Evolutionary conservation across 805 yeast genomes (phyloP).

Genomic region (Yarrowia osloensis): DNA sequence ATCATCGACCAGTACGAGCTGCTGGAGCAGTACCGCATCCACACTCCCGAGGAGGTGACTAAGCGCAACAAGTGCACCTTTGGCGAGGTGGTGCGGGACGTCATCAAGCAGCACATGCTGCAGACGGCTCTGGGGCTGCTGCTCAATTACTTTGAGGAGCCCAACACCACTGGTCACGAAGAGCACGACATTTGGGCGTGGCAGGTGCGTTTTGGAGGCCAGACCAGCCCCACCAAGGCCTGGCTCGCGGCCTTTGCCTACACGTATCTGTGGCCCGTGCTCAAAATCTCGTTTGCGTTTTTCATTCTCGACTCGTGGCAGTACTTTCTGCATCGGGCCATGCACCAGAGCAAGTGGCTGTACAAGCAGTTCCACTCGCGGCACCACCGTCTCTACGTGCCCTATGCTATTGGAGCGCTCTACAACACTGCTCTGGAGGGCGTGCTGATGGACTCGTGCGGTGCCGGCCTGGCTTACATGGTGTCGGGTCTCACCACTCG

Average conservation of each 20-base stretch:
- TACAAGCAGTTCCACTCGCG: conserved; percentile 88
- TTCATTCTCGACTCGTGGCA: conserved; percentile 92
- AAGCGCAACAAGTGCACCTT: conserved; percentile 74
- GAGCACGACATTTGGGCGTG: conserved; percentile 48
- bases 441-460: conserved; percentile 83
- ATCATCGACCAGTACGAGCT: conserved; percentile 70
- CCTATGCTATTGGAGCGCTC: conserved; percentile 94
- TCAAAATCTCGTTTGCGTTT: conserved; percentile 65
- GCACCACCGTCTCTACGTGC: conserved; percentile 92
- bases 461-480: conserved; percentile 81
- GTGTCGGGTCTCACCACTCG: conserved; percentile 67
- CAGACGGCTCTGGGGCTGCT: conserved; percentile 72
- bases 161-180: conserved; percentile 53
- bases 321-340: conserved; percentile 79
- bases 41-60: conserved; percentile 83
- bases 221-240: conserved; percentile 36
- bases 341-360: conserved; percentile 79
- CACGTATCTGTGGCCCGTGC: conserved; percentile 44
- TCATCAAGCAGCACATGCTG: conserved; percentile 77
- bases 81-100: conserved; percentile 74
- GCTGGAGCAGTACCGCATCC: conserved; percentile 84
- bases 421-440: conserved; percentile 96
- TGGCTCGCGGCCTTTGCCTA: conserved; percentile 53
- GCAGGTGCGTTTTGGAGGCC: conserved; percentile 22
- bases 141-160: conserved; percentile 57